A percentile compares a stretch with the other conserved stretches of the same genome.
These are phyloP conservation scores for Phytopythium ostracodes DNA, from an alignment of 352 stramenopile species.

Conservation along the genomic window DNA sequence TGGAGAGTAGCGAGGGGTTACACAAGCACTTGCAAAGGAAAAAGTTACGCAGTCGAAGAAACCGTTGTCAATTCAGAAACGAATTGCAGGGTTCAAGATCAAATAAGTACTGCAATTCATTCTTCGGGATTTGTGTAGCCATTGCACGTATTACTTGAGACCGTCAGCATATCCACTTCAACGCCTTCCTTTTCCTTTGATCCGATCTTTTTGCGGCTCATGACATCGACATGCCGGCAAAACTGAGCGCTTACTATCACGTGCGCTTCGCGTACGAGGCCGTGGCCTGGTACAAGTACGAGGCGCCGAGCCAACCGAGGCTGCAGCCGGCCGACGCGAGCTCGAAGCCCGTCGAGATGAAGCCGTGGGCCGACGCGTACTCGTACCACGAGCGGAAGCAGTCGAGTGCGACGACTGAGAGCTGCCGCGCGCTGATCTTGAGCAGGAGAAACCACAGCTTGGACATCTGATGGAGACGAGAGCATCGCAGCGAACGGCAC, in stretches of 20 bases:
- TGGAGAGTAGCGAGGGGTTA: too few species aligned
- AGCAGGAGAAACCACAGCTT: constrained; percentile 75
- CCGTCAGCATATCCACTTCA: neutral
- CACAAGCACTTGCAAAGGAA: too few species aligned
- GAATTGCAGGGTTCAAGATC: too few species aligned
- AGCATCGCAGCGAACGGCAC: constrained; percentile 6
- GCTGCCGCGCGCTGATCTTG: constrained; percentile 70
- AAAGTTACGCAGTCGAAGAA: too few species aligned
- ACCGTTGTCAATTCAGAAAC: neutral
- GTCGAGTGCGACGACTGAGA: constrained; percentile 58
- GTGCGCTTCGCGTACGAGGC: constrained; percentile 28
- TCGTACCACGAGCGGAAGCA: constrained; percentile 73
- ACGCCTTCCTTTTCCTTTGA: too few species aligned
- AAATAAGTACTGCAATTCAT: neutral
- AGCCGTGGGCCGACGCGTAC: constrained; percentile 58
- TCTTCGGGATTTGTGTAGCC: neutral
- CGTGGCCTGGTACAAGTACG: constrained; percentile 51
- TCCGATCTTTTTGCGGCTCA: too few species aligned
- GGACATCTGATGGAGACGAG: constrained; percentile 49
- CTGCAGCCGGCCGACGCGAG: constrained; percentile 61
- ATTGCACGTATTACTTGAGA: neutral
- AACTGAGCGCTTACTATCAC: neutral
- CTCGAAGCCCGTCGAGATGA: constrained; percentile 62
- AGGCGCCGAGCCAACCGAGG: constrained; percentile 57
- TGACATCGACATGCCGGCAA: too few species aligned